Percentiles rank a stretch among this genome's conserved stretches.
These are phyloP conservation scores for Leptographium flavum DNA, from an alignment of 2,329 filamentous ascomycete species.

Conservation along the genomic window DNA sequence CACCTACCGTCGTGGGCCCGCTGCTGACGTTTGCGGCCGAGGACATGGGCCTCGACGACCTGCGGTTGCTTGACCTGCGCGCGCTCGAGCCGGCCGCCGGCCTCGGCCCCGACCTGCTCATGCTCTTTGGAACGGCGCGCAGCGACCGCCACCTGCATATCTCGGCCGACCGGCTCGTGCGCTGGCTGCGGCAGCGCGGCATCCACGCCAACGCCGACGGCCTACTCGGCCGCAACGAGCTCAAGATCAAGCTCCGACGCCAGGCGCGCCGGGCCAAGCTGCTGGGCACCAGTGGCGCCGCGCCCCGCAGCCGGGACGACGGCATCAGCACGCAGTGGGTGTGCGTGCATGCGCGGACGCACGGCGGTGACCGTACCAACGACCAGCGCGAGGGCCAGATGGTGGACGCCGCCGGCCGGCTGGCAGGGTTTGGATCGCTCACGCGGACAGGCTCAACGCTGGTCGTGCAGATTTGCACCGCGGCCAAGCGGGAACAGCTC, in stretches of 20 bases:
- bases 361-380: too few relatives aligned
- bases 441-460: slow-evolving; percentile 33
- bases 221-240: slow-evolving; percentile 73
- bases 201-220: slow-evolving; percentile 73
- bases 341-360: slow-evolving; percentile 73
- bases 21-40: slow-evolving; percentile 69
- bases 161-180: slow-evolving; percentile 74
- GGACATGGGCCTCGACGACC: slow-evolving; percentile 72
- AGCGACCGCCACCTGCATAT: slow-evolving; percentile 90
- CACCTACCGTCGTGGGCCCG: slow-evolving; percentile 57
- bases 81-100: slow-evolving; percentile 74
- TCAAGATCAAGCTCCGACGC: slow-evolving; percentile 73
- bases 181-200: slow-evolving; percentile 67
- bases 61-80: slow-evolving; percentile 71
- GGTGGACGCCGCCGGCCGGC: slow-evolving; percentile 35
- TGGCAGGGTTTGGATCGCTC: slow-evolving; percentile 61
- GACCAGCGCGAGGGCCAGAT: slow-evolving; percentile 24
- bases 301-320: slow-evolving; percentile 76
- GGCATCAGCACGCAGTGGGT: slow-evolving; percentile 92
- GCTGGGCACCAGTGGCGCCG: slow-evolving; percentile 53
- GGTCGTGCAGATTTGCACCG: slow-evolving; percentile 44
- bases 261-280: slow-evolving; percentile 72
- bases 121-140: slow-evolving; percentile 83
- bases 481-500: slow-evolving; percentile 35
- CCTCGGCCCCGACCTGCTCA: slow-evolving; percentile 75